Evolutionary conservation across 768 basidiomycete species (phyloP).

Genomic region (Saitozyma podzolica): DNA sequence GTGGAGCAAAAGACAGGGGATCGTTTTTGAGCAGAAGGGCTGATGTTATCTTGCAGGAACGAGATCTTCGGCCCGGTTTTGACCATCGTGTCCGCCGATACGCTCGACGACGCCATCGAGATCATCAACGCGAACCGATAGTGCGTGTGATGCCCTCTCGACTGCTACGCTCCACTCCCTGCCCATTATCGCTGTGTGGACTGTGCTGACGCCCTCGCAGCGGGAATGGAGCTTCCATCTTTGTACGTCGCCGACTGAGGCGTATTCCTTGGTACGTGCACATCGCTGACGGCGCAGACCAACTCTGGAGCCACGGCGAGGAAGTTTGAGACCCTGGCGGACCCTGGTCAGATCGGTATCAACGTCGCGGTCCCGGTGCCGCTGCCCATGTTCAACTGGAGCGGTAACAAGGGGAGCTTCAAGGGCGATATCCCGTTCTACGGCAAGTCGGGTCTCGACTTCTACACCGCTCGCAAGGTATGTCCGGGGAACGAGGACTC

Average conservation of each 20-base stretch:
- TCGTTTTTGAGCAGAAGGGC: background rate
- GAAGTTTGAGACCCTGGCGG: slow-evolving; percentile 82
- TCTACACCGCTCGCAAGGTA: slow-evolving; percentile 91
- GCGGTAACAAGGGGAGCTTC: slow-evolving; percentile 66
- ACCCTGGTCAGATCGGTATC: slow-evolving; percentile 87
- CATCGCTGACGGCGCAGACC: slow-evolving; percentile 55
- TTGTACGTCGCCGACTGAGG: slow-evolving; percentile 65
- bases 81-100: slow-evolving; percentile 72
- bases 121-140: slow-evolving; percentile 88
- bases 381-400: slow-evolving; percentile 89
- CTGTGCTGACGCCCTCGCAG: slow-evolving; percentile 30
- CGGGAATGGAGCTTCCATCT: slow-evolving; percentile 90
- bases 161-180: background rate
- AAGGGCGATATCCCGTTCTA: slow-evolving; percentile 89
- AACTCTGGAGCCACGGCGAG: slow-evolving; percentile 93
- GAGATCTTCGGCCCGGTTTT: slow-evolving; percentile 96
- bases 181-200: background rate
- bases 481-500: too few species aligned
- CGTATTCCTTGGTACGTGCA: background rate
- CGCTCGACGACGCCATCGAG: slow-evolving; percentile 82
- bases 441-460: slow-evolving; percentile 86
- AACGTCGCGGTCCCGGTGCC: slow-evolving; percentile 75
- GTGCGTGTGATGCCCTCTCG: slow-evolving; percentile 46
- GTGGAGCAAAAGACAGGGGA: background rate
- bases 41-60: slow-evolving; percentile 58